These are phyloP conservation scores for Nakazawaea ishiwadae DNA, from an alignment of 805 yeast genomes.

Conservation along the genomic window DNA sequence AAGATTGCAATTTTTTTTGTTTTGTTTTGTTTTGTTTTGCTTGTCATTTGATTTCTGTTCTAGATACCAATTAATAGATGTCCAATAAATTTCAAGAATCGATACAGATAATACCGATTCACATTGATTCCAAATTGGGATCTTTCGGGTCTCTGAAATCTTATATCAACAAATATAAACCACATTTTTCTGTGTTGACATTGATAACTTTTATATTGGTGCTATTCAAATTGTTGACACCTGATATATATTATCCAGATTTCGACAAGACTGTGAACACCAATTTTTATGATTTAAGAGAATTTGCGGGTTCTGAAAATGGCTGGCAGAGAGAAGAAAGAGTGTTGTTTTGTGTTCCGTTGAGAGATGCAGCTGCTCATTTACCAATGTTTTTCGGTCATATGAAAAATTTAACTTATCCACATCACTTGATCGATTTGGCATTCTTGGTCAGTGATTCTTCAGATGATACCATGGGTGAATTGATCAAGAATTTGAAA, in stretches of 20 bases:
- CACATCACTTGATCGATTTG: conserved; percentile 50
- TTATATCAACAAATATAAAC: background rate
- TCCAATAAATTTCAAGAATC: background rate
- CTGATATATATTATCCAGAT: conserved; percentile 10
- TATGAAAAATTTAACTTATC: conserved; percentile 52
- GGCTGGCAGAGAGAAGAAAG: conserved; percentile 54
- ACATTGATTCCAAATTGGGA: background rate
- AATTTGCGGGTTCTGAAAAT: conserved; percentile 37
- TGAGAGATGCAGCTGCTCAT: conserved; percentile 57
- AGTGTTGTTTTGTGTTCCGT: conserved; percentile 52
- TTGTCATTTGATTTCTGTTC: no score
- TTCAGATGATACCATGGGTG: conserved; percentile 79
- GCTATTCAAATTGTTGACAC: conserved; percentile 2
- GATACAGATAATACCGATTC: conserved; percentile 6
- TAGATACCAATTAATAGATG: no score
- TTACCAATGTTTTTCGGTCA: conserved; percentile 59
- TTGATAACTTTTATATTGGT: conserved; percentile 3
- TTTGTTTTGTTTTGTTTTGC: no score
- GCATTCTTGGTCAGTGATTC: conserved; percentile 90
- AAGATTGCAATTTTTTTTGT: no score
- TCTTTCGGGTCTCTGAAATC: background rate
- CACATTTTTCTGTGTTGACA: background rate
- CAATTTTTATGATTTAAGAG: conserved; percentile 33
- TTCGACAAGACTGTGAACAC: conserved; percentile 13
- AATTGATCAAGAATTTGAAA: conserved; percentile 50